Conservation (phyloP, 345 rosid species). For the Reutealis trisperma region DNA sequence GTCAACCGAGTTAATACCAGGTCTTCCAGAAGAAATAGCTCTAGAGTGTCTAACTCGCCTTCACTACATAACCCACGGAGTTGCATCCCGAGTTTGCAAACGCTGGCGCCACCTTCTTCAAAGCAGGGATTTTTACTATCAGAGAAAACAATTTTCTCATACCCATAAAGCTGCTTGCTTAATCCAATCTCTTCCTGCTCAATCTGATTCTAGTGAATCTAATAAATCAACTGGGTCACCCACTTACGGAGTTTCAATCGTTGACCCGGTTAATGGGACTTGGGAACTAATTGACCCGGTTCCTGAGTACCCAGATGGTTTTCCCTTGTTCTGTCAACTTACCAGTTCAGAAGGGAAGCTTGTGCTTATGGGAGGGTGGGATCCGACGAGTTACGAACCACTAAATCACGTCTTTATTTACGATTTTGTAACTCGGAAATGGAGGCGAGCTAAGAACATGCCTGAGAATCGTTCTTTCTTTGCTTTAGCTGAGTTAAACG, state of each 20-base stretch:
- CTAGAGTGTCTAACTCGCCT: slow-evolving; percentile 59
- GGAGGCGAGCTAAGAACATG: slow-evolving; percentile 60
- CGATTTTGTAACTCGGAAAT: slow-evolving; percentile 45
- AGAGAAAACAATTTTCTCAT: slow-evolving; percentile 38
- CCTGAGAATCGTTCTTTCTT: slow-evolving; percentile 60
- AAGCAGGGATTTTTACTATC: slow-evolving; percentile 47
- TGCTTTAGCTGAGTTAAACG: slow-evolving; percentile 43
- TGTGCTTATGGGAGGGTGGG: slow-evolving; percentile 73
- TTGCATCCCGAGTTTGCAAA: slow-evolving; percentile 52
- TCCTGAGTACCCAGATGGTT: slow-evolving; percentile 49
- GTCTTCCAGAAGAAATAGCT: slow-evolving; percentile 53
- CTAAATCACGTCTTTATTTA: slow-evolving; percentile 52
- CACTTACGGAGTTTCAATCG: slow-evolving; percentile 40
- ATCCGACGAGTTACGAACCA: slow-evolving; percentile 55
- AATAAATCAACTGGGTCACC: slow-evolving; percentile 33
- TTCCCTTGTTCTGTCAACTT: slow-evolving; percentile 63
- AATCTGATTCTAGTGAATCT: background rate
- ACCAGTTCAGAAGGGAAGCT: slow-evolving; percentile 59
- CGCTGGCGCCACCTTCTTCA: slow-evolving; percentile 50
- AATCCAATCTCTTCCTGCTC: slow-evolving; percentile 37
- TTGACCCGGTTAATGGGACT: slow-evolving; percentile 38
- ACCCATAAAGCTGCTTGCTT: slow-evolving; percentile 58
- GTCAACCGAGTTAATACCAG: slow-evolving; percentile 44
- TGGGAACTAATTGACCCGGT: slow-evolving; percentile 52
- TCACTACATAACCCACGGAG: slow-evolving; percentile 43